A percentile compares a stretch with the other conserved stretches of the same genome.
Conservation (phyloP, 495 filamentous ascomycete genomes). For the Hypoxylon rickii region DNA sequence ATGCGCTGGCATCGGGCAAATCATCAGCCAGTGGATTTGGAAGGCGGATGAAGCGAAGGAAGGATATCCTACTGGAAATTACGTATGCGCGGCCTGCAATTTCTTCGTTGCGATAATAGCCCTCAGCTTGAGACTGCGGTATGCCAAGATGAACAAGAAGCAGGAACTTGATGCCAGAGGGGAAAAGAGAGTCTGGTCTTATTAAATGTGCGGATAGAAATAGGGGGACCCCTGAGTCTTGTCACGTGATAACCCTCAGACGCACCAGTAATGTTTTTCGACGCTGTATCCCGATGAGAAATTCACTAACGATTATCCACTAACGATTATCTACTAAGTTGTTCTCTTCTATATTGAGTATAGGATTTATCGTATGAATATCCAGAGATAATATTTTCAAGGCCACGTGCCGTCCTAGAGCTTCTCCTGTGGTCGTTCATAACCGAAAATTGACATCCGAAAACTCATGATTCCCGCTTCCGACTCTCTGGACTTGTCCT, state of each 20-base stretch:
- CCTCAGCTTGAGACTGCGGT: conserved; percentile 18
- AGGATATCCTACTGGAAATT: conserved; percentile 60
- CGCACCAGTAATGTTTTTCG: too few relatives aligned
- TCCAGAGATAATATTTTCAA: neutral
- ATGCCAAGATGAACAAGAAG: conserved; percentile 25
- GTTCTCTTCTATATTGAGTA: neutral
- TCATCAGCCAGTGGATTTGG: conserved; percentile 53
- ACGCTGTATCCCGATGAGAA: too few relatives aligned
- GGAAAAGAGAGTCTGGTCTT: conserved; percentile 24
- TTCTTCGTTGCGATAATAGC: conserved; percentile 27
- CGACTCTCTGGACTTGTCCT: conserved; percentile 2
- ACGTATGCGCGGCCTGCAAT: conserved; percentile 53
- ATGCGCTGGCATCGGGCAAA: conserved; percentile 26
- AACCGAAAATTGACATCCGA: conserved; percentile 12
- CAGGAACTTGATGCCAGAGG: conserved; percentile 15
- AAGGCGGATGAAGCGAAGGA: conserved; percentile 49
- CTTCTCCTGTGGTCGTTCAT: too few relatives aligned
- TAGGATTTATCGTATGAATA: neutral
- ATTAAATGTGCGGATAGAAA: too few relatives aligned
- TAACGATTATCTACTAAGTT: neutral
- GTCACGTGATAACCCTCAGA: too few relatives aligned
- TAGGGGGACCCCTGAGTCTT: too few relatives aligned
- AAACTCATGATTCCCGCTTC: conserved; percentile 21
- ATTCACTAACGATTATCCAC: too few relatives aligned
- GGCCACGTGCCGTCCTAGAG: too few relatives aligned